Percentiles rank a stretch among this genome's conserved stretches.
Evolutionary conservation across 2,329 filamentous ascomycete genomes (phyloP).

Genomic region (Aspergillus sp.): DNA sequence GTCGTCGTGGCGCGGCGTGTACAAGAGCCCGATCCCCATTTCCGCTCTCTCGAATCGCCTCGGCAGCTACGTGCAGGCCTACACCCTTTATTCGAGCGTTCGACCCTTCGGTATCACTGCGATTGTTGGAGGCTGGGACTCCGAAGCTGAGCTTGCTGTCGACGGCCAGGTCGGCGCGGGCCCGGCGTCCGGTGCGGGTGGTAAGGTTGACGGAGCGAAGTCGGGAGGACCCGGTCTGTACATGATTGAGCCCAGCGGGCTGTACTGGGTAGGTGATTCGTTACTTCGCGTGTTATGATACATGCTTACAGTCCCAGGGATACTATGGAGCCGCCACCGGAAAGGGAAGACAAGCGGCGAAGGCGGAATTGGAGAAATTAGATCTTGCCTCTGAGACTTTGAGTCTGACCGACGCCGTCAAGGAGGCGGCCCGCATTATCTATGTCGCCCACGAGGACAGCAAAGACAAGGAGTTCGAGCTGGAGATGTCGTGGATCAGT

Average conservation of each 20-base stretch:
- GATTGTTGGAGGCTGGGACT: slow-evolving; percentile 91
- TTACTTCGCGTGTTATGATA: not conserved
- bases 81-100: slow-evolving; percentile 95
- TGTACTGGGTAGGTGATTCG: slow-evolving; percentile 72
- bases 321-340: slow-evolving; percentile 98
- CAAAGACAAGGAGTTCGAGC: slow-evolving; percentile 99
- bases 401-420: slow-evolving; percentile 81
- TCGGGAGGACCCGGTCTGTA: slow-evolving; percentile 91
- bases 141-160: slow-evolving; percentile 77
- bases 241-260: slow-evolving; percentile 97
- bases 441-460: slow-evolving; percentile 97
- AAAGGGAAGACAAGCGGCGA: slow-evolving; percentile 93
- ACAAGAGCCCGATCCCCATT: slow-evolving; percentile 91
- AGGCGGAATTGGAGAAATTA: slow-evolving; percentile 97
- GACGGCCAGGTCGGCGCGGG: slow-evolving; percentile 87
- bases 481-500: slow-evolving; percentile 99
- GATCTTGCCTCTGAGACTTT: slow-evolving; percentile 76
- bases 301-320: slow-evolving; percentile 51
- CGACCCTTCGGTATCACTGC: slow-evolving; percentile 95
- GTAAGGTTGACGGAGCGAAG: slow-evolving; percentile 71
- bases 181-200: slow-evolving; percentile 74
- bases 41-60: slow-evolving; percentile 86
- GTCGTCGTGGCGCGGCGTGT: slow-evolving; percentile 82
- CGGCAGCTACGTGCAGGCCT: slow-evolving; percentile 93
- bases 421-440: slow-evolving; percentile 95